Evolutionary conservation across 192 early-diverging fungal species (phyloP), one percentile per base, ranked within the genome.

Genomic region (Coemansia sp.): DNA sequence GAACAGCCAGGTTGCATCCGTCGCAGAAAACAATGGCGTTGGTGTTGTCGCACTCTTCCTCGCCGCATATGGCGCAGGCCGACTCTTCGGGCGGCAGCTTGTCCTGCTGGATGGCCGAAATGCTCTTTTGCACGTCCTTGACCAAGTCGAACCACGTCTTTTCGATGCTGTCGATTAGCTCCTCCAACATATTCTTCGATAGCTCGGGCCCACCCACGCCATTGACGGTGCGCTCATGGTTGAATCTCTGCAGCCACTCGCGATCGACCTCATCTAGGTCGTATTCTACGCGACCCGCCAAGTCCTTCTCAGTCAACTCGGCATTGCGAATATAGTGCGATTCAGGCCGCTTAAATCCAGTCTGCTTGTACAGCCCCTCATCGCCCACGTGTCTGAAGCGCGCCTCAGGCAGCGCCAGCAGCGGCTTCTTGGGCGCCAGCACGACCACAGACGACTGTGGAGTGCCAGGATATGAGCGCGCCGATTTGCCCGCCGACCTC

Each of bases 1-100:
- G 97, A 9, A 99, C 97, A 2, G 96, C 96, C 55, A 99, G 74
- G 73, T 99, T 96, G 75, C 97, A 99, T 0, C 97, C 97, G 78
- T 99, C 97, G 83, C 97, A 99, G 68, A 97, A 99, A 6, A 99
- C 97, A 56, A 99, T 99, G 0, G 95, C 96, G 70, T 99, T 99
- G 72, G 91, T 90, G 74, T 99, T 99, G 82, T 99, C 97, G 78
- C 93, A 92, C 83, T 99, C 97, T n/a, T 94, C 93, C 66, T 97
- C 95, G 65, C 96, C 94, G 79, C 97, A 99, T 18, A 99, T 91
- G 2, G 92, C 92, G 65, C 97, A 99, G 6, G 87, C 85, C 0
- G 89, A 87, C 64, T 99, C 96, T 38, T 95, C 94, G 2, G 87
- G 86, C 16, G 86, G 85, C 56, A 88, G 67, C 41, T 70, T 70